Conservation (phyloP, 1,284 basidiomycete species). For the Jaminaea rosea region DNA sequence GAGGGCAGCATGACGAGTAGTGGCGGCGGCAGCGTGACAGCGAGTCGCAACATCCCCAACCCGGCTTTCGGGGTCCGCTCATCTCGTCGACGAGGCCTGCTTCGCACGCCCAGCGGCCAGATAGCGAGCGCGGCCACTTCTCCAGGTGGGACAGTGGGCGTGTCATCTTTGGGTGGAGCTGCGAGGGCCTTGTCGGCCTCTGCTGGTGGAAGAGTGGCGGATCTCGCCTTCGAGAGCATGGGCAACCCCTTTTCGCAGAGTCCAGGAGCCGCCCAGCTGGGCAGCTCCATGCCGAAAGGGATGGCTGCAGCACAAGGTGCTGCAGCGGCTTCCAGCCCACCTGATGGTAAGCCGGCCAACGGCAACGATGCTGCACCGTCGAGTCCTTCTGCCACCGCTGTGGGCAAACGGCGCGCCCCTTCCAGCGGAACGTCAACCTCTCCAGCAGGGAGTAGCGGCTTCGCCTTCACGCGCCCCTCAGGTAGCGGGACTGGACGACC, state of each 20-base stretch:
- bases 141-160: no score
- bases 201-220: no score
- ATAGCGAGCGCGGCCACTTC: neutral
- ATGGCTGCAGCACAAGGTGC: neutral
- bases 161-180: no score
- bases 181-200: no score
- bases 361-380: neutral
- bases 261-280: neutral
- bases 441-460: neutral
- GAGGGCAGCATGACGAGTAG: no score
- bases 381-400: no score
- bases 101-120: no score
- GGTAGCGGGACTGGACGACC: neutral
- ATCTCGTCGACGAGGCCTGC: no score
- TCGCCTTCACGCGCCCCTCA: neutral
- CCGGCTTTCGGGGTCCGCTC: no score
- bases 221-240: neutral
- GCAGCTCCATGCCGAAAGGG: neutral
- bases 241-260: conserved; percentile 7
- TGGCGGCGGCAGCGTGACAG: no score
- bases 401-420: no score
- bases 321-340: neutral
- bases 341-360: neutral
- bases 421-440: neutral
- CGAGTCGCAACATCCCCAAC: no score